phyloP scores from a whole-genome alignment of 2,329 filamentous ascomycete species.

The Pseudogymnoascus verrucosus region DNA sequence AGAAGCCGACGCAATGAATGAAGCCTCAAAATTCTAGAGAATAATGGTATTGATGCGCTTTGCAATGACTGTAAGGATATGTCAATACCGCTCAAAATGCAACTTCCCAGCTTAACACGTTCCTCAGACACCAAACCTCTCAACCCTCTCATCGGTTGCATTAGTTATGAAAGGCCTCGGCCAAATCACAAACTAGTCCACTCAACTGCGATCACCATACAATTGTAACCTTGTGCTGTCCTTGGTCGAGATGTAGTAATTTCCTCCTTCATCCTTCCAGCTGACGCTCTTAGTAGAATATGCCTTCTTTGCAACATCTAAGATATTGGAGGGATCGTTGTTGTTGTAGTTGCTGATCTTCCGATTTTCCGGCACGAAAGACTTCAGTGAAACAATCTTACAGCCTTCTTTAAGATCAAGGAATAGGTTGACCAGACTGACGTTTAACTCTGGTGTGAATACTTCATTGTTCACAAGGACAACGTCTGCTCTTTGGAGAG shows the following conservation, averaged over 20 bases:
- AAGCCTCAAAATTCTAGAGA: slow-evolving; percentile 25
- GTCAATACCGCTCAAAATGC: slow-evolving; percentile 1
- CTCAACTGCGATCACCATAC: slow-evolving; percentile 6
- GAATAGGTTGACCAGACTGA: slow-evolving; percentile 78
- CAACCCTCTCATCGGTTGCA: background rate
- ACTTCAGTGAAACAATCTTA: slow-evolving; percentile 84
- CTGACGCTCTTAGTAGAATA: slow-evolving; percentile 70
- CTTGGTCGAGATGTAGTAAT: slow-evolving; percentile 83
- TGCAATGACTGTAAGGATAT: slow-evolving; percentile 6
- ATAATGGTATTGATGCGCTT: slow-evolving; percentile 5
- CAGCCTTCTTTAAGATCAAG: slow-evolving; percentile 86
- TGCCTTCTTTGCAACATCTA: slow-evolving; percentile 65
- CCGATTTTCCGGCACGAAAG: slow-evolving; percentile 75
- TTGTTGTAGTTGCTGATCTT: slow-evolving; percentile 66
- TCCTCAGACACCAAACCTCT: slow-evolving; percentile 1
- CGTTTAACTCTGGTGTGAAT: slow-evolving; percentile 82
- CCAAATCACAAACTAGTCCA: background rate
- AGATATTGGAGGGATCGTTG: slow-evolving; percentile 71
- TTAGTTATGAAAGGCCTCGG: slow-evolving; percentile 10
- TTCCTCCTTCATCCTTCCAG: slow-evolving; percentile 79
- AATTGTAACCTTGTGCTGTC: slow-evolving; percentile 18
- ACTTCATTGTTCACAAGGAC: slow-evolving; percentile 97
- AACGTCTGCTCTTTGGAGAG: slow-evolving; percentile 82
- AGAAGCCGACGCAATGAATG: slow-evolving; percentile 84
- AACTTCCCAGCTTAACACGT: background rate